Evolutionary conservation across 805 yeast species (phyloP), one percentile per base, ranked within the genome.

Genomic region (Pichia cephalocereana): DNA sequence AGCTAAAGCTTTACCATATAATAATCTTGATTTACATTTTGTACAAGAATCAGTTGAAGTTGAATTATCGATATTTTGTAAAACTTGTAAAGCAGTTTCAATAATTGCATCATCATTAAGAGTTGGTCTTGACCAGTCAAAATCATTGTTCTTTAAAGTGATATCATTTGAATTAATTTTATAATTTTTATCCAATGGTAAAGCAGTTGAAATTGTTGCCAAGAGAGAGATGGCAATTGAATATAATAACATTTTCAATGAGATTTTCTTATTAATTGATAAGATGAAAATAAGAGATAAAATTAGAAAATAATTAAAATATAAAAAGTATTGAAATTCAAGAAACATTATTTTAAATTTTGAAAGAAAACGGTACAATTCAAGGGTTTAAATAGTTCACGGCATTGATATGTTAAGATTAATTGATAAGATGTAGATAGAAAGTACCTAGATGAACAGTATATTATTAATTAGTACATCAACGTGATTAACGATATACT

Each of bases 1-100:
- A 0, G 75, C 63, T 23, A 73, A 48, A 8, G 65, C 50, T 52
- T 67, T 69, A 44, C 72, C 75, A 23, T 69, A 53, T 9, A 57
- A 56, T 38, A 72, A 56, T 43, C 70, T 59, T 7, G 61, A 47
- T 44, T 63, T 60, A 55, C 76, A 72, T 48, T 62, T 63, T 30
- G 58, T 53, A 55, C 76, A 72, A 9, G 46, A 23, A 36, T 41
- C 44, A 14, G 40, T 40, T 4, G 12, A 30, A 7, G 53, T 48
- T 32, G 50, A 37, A 34, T 50, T 50, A 18, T 49, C 46, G 27
- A 50, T 50, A 11, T 23, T 15, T 19, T 45, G 34, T 12, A 50
- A 31, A 26, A 46, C 34, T 15, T 42, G 37, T 28, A 50, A 40
- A 27, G 53, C 48, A 8, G 30, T 23, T 7, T 14, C 10, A 31